Evolutionary conservation across 441 rosid genomes (phyloP).

Genomic region (Arabidopsis lyrata): DNA sequence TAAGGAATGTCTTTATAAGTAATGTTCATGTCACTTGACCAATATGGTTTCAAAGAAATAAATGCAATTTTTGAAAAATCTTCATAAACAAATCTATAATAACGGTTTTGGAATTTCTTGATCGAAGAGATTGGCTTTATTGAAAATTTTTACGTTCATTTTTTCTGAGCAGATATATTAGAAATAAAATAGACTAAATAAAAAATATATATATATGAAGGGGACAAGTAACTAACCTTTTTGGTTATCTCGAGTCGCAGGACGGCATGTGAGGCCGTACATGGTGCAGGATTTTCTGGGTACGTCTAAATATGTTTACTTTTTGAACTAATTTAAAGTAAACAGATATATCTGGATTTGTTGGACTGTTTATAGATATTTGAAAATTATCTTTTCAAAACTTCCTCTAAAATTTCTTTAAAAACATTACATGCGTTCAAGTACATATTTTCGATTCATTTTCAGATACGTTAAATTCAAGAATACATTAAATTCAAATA

Average conservation of each 20-base stretch:
- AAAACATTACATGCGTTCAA: neutral
- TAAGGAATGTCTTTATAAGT: constrained; percentile 45
- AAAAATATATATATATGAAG: neutral
- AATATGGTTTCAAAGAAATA: constrained; percentile 26
- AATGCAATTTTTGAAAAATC: constrained; percentile 1
- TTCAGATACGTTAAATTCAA: too few species aligned
- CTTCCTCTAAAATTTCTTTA: neutral
- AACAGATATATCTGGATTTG: constrained; percentile 19
- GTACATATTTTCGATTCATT: neutral
- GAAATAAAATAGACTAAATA: neutral
- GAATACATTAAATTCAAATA: too few species aligned
- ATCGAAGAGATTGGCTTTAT: constrained; percentile 34
- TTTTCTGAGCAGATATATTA: constrained; percentile 10
- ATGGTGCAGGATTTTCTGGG: constrained; percentile 46
- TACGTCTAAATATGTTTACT: constrained; percentile 33
- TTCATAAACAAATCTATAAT: constrained; percentile 9
- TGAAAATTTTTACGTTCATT: constrained; percentile 16
- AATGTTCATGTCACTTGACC: constrained; percentile 39
- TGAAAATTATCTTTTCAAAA: constrained; percentile 6
- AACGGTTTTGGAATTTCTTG: constrained; percentile 34
- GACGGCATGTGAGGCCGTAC: constrained; percentile 48
- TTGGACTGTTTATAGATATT: constrained; percentile 20
- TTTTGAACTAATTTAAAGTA: constrained; percentile 1
- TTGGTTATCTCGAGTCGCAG: constrained; percentile 19
- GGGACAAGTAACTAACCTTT: constrained; percentile 40